Conservation (phyloP, 1,284 basidiomycete species). For the Boletus sp. region DNA sequence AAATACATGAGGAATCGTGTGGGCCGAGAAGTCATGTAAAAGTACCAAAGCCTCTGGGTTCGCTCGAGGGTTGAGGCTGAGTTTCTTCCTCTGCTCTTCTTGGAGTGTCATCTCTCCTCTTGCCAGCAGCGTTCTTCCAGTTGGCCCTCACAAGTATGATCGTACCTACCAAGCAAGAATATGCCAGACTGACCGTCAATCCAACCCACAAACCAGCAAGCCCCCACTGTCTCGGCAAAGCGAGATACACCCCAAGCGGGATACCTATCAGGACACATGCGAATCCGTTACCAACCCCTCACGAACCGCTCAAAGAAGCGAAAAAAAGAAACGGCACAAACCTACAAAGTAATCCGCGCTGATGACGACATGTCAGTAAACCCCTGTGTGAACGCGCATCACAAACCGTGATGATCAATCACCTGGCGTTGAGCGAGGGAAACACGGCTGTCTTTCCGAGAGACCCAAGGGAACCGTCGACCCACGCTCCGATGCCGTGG, state of each 20-base stretch:
- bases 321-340: conserved; percentile 13
- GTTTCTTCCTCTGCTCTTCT: not conserved
- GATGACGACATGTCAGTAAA: conserved; percentile 8
- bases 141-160: conserved; percentile 25
- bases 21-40: not conserved
- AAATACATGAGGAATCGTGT: not conserved
- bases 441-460: conserved; percentile 32
- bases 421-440: conserved; percentile 33
- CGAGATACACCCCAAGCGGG: conserved; percentile 34
- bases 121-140: conserved; percentile 18
- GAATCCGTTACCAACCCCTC: not conserved
- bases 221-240: conserved; percentile 31
- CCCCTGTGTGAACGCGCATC: not conserved
- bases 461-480: conserved; percentile 24
- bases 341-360: conserved; percentile 31
- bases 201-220: conserved; percentile 34
- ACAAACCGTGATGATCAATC: conserved; percentile 6
- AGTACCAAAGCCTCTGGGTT: not conserved
- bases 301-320: not conserved
- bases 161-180: conserved; percentile 24
- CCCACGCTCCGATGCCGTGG: conserved; percentile 32
- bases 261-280: conserved; percentile 23
- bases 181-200: conserved; percentile 29
- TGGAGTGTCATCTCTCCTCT: not conserved
- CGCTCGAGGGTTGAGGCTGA: not conserved